phyloP scores from a whole-genome alignment of 768 basidiomycete species.

The Amanita fuliginea region DNA sequence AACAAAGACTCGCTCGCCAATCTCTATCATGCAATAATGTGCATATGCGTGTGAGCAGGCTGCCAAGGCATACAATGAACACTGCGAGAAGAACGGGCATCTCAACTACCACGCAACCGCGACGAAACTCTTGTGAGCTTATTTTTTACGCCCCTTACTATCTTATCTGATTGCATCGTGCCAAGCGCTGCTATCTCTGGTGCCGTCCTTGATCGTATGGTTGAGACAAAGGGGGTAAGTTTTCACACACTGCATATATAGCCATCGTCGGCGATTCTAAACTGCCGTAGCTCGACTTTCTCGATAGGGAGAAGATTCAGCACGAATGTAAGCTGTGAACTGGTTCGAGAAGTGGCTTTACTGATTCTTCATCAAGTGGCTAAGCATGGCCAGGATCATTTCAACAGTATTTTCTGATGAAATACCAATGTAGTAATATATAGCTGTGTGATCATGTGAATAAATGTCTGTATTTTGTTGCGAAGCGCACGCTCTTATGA shows the following conservation, averaged over 20 bases:
- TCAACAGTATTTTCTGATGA: too few relatives aligned
- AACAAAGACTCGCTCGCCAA: not conserved
- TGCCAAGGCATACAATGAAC: slow-evolving; percentile 51
- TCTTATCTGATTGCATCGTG: not conserved
- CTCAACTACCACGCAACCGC: slow-evolving; percentile 38
- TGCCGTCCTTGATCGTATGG: slow-evolving; percentile 32
- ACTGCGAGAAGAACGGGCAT: slow-evolving; percentile 37
- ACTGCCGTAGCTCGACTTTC: slow-evolving; percentile 12
- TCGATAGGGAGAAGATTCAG: slow-evolving; percentile 16
- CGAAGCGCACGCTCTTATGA: too few relatives aligned
- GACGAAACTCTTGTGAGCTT: slow-evolving; percentile 40
- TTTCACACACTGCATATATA: not conserved
- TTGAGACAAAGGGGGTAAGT: slow-evolving; percentile 44
- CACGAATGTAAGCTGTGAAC: slow-evolving; percentile 10
- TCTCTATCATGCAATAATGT: not conserved
- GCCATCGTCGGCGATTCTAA: not conserved
- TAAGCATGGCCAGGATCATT: too few relatives aligned
- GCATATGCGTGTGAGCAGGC: slow-evolving; percentile 38
- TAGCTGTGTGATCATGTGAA: too few relatives aligned
- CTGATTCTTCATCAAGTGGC: too few relatives aligned
- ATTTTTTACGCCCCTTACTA: too few relatives aligned
- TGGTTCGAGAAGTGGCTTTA: too few relatives aligned
- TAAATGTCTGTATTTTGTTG: too few relatives aligned
- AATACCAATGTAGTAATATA: too few relatives aligned
- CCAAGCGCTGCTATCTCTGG: slow-evolving; percentile 43